Conservation (phyloP, 768 basidiomycete genomes). For the Tulasnella sp. region DNA sequence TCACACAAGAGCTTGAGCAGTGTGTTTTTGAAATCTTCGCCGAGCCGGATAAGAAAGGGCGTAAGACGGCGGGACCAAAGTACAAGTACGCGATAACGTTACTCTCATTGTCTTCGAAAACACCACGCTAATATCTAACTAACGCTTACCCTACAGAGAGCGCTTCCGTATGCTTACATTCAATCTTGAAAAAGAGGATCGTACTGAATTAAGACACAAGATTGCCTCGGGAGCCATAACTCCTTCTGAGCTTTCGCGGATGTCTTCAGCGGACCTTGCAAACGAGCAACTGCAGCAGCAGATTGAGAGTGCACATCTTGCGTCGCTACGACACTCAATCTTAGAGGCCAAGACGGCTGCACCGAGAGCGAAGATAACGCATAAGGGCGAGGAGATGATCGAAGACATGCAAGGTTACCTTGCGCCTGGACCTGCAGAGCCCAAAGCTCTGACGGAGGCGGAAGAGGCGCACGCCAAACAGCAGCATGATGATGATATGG, state of each 20-base stretch:
- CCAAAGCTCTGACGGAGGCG: not conserved
- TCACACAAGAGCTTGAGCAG: conserved; percentile 57
- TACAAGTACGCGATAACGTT: conserved; percentile 52
- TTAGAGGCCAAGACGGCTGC: conserved; percentile 50
- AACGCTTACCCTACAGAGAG: conserved; percentile 39
- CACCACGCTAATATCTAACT: conserved; percentile 13
- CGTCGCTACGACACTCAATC: conserved; percentile 76
- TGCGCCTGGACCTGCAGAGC: conserved; percentile 1
- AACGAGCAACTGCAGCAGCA: conserved; percentile 77
- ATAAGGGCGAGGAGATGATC: conserved; percentile 87
- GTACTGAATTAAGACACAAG: conserved; percentile 64
- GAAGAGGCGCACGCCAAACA: conserved; percentile 14
- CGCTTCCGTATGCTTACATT: conserved; percentile 85
- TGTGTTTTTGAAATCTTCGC: conserved; percentile 64
- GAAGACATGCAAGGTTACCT: conserved; percentile 41
- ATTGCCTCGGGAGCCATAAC: conserved; percentile 57
- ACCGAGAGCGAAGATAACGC: conserved; percentile 73
- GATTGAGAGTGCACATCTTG: conserved; percentile 71
- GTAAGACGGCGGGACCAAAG: conserved; percentile 52
- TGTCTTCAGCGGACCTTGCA: conserved; percentile 83
- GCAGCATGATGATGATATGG: conserved; percentile 15
- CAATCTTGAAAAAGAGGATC: conserved; percentile 75
- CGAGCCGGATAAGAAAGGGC: conserved; percentile 64
- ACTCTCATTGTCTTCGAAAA: not conserved
- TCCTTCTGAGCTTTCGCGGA: conserved; percentile 61